Conservation (phyloP, 306 rosid species). For the Citrullus colocynthis region DNA sequence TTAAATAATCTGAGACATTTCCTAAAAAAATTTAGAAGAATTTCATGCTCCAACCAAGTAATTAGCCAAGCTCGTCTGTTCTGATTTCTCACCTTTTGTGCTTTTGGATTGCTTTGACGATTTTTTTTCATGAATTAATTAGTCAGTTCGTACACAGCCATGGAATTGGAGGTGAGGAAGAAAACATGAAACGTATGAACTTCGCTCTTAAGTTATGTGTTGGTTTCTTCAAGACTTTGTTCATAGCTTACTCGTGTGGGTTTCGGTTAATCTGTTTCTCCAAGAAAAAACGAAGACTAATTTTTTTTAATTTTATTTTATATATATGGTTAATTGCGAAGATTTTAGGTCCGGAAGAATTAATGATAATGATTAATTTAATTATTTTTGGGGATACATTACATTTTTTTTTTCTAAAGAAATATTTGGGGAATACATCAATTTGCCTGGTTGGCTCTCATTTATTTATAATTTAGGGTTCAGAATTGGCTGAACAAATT, state of each 20-base stretch:
- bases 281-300: neutral
- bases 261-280: neutral
- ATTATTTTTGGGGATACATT: neutral
- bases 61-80: neutral
- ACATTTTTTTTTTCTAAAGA: too few species aligned
- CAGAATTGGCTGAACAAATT: neutral
- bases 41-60: neutral
- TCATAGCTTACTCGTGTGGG: neutral
- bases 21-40: neutral
- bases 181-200: conserved; percentile 1
- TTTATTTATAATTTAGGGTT: neutral
- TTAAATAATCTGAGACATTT: neutral
- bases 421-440: neutral
- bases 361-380: neutral
- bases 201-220: conserved; percentile 18
- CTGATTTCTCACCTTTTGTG: neutral
- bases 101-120: neutral
- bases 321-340: neutral
- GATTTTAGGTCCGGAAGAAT: neutral
- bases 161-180: neutral
- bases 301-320: too few species aligned
- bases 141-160: neutral
- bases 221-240: neutral
- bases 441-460: neutral
- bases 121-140: neutral